A percentile compares a stretch with the other conserved stretches of the same genome.
Conservation (phyloP, 2,329 filamentous ascomycete species). For the Myriosclerotinia duriaeana region DNA sequence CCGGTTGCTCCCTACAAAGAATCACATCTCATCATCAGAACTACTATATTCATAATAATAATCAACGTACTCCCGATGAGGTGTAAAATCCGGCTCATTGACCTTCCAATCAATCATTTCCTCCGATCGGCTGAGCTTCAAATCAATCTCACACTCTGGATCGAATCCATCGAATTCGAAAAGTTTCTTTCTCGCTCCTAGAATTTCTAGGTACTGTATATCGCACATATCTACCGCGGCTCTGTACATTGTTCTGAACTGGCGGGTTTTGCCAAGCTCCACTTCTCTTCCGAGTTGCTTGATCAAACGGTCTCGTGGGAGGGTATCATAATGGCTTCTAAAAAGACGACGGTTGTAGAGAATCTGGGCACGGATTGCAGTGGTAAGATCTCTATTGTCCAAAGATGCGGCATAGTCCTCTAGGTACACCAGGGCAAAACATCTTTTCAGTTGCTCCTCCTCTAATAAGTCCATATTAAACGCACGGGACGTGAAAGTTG, state of each 20-base stretch:
- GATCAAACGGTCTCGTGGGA: slow-evolving; percentile 4
- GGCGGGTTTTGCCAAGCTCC: background rate
- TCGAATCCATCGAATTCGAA: slow-evolving; percentile 2
- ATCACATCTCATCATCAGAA: background rate
- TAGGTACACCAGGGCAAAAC: background rate
- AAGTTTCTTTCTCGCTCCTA: background rate
- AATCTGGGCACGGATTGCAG: background rate
- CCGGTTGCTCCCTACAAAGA: background rate
- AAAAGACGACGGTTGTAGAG: background rate
- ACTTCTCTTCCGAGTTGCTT: background rate
- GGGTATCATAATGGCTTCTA: background rate
- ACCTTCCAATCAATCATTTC: slow-evolving; percentile 9
- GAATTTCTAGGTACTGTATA: slow-evolving; percentile 3
- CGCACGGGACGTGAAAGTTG: background rate
- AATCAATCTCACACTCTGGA: background rate
- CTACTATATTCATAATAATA: background rate
- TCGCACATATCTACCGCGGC: slow-evolving; percentile 5
- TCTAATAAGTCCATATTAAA: background rate
- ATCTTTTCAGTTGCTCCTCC: background rate
- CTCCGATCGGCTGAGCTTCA: background rate
- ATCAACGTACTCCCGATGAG: background rate
- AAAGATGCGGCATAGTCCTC: slow-evolving; percentile 7
- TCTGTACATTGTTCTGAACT: background rate
- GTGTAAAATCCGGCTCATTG: background rate
- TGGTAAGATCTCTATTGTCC: background rate